phyloP scores from a whole-genome alignment of 306 rosid genomes.

The Urtica urens region DNA sequence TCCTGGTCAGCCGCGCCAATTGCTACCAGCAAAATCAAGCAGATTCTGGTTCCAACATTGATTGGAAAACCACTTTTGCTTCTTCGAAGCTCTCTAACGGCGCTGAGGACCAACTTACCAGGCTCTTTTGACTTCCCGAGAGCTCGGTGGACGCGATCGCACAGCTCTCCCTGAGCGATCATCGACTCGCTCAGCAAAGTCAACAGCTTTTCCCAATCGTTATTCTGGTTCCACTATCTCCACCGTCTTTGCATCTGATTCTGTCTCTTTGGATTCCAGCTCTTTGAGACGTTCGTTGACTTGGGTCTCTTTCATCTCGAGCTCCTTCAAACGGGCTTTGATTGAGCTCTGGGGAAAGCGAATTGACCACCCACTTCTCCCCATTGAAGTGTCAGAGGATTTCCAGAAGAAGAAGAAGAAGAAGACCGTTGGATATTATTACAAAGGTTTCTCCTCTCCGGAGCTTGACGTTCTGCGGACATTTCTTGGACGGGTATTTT shows the following conservation, averaged over 20 bases:
- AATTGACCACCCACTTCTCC: neutral
- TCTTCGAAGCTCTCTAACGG: slow-evolving; percentile 20
- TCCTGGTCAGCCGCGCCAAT: slow-evolving; percentile 23
- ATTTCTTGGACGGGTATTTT: neutral
- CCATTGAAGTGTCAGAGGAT: no score
- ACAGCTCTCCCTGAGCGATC: neutral
- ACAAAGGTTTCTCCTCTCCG: neutral
- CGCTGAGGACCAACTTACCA: slow-evolving; percentile 34
- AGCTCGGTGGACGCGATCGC: neutral
- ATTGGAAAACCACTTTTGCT: no score
- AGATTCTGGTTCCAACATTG: slow-evolving; percentile 23
- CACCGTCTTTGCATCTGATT: no score
- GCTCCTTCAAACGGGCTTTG: neutral
- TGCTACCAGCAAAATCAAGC: slow-evolving; percentile 31
- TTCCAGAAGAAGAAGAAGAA: no score
- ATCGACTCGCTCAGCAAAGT: neutral
- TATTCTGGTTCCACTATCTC: neutral
- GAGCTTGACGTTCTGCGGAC: neutral
- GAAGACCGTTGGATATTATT: neutral
- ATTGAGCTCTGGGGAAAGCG: neutral
- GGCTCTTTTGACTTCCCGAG: slow-evolving; percentile 14
- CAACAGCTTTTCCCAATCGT: neutral
- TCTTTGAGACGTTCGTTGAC: neutral
- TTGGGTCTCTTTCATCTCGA: slow-evolving; percentile 1
- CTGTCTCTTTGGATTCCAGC: slow-evolving; percentile 2